phyloP scores from a whole-genome alignment of 192 early-diverging fungal genomes.

The Coemansia umbellata region DNA sequence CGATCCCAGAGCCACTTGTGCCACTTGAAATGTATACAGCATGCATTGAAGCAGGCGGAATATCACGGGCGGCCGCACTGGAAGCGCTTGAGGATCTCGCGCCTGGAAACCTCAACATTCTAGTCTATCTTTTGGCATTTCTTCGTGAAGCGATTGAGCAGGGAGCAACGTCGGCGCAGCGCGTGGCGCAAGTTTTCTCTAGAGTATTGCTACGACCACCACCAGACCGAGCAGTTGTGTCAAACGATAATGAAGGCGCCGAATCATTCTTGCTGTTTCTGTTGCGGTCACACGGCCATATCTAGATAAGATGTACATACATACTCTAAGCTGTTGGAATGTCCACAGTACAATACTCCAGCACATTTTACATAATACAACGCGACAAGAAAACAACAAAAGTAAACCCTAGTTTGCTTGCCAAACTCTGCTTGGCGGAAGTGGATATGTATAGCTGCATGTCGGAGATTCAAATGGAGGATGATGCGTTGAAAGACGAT shows the following conservation, averaged over 20 bases:
- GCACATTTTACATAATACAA: no score
- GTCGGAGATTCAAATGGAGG: no score
- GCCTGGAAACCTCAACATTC: conserved; percentile 65
- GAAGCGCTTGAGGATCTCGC: conserved; percentile 62
- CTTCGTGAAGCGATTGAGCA: conserved; percentile 58
- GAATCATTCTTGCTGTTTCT: conserved; percentile 27
- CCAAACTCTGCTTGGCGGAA: no score
- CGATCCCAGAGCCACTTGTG: conserved; percentile 71
- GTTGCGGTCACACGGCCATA: conserved; percentile 23
- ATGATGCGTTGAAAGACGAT: no score
- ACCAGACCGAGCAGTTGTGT: not conserved
- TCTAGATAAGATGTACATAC: no score
- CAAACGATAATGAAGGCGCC: conserved; percentile 6
- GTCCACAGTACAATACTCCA: no score
- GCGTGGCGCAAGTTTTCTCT: conserved; percentile 33
- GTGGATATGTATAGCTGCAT: no score
- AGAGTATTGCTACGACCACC: conserved; percentile 29
- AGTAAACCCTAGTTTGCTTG: no score
- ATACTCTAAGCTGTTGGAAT: no score
- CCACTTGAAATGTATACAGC: conserved; percentile 59
- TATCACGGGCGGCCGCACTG: conserved; percentile 37
- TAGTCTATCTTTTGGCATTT: conserved; percentile 79
- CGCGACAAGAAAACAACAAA: no score
- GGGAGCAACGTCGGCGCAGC: conserved; percentile 27
- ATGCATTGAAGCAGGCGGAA: conserved; percentile 60